A percentile compares a stretch with the other conserved stretches of the same genome.
Evolutionary conservation across 2,329 filamentous ascomycete genomes (phyloP).

Genomic region (Penicillium crustosum): DNA sequence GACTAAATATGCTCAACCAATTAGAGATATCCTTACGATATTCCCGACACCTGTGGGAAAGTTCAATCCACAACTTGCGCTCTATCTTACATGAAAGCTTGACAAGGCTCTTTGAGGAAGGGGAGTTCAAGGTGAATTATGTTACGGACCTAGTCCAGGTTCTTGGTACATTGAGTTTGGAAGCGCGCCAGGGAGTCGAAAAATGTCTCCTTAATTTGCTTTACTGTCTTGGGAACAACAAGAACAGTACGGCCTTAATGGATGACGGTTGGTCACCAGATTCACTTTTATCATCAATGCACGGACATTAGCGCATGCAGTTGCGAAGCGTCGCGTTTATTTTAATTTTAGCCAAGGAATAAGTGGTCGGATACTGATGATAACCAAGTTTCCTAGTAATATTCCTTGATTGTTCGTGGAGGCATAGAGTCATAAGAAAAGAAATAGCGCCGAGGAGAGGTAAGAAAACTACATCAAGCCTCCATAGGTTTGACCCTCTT

Average conservation of each 20-base stretch:
- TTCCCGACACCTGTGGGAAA: slow-evolving; percentile 9
- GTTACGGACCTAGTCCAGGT: slow-evolving; percentile 19
- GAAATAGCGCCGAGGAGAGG: background rate
- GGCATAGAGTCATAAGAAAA: background rate
- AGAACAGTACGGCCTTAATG: background rate
- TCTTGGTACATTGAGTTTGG: slow-evolving; percentile 20
- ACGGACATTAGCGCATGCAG: slow-evolving; percentile 15
- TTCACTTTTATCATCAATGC: slow-evolving; percentile 26
- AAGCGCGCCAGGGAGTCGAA: slow-evolving; percentile 26
- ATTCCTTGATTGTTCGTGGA: background rate
- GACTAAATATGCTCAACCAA: background rate
- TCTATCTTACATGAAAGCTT: slow-evolving; percentile 14
- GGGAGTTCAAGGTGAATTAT: slow-evolving; percentile 15
- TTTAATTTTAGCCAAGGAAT: background rate
- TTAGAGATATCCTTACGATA: slow-evolving; percentile 12
- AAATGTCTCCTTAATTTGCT: slow-evolving; percentile 27
- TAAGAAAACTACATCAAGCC: background rate
- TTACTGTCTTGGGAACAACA: slow-evolving; percentile 10
- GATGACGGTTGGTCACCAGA: slow-evolving; percentile 26
- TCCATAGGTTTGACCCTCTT: background rate
- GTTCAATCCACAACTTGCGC: slow-evolving; percentile 14
- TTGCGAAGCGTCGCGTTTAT: background rate
- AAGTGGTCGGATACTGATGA: background rate
- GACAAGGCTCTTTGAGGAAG: slow-evolving; percentile 4
- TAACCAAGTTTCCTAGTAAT: background rate